Percentiles rank a stretch among this genome's conserved stretches.
These are phyloP conservation scores for Clarkia xantiana DNA, from an alignment of 345 rosid species.

Conservation along the genomic window DNA sequence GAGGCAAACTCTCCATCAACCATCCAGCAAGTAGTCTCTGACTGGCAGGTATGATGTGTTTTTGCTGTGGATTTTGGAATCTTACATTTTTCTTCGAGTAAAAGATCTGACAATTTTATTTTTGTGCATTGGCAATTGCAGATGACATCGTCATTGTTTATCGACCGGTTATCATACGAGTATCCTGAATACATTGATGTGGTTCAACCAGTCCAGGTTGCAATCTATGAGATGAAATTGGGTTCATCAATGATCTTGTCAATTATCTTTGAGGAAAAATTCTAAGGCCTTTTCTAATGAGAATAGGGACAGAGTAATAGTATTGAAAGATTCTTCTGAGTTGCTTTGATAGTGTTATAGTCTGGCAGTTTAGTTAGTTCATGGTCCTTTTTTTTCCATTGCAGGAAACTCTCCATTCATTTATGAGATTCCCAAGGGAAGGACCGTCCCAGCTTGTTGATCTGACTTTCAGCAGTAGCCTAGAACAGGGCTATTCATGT, in stretches of 20 bases:
- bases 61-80: not conserved
- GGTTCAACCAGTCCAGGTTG: conserved; percentile 83
- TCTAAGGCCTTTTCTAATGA: conserved; percentile 28
- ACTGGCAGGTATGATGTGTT: conserved; percentile 64
- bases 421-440: conserved; percentile 74
- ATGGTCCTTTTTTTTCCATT: not conserved
- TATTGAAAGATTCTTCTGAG: conserved; percentile 9
- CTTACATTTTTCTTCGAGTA: not conserved
- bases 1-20: conserved; percentile 32
- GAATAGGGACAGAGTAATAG: conserved; percentile 43
- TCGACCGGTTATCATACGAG: conserved; percentile 44
- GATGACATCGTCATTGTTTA: conserved; percentile 59
- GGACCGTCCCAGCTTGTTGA: conserved; percentile 16
- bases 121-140: conserved; percentile 23
- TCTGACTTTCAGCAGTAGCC: conserved; percentile 14
- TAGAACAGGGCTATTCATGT: conserved; percentile 21
- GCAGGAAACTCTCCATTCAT: conserved; percentile 59
- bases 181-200: conserved; percentile 57
- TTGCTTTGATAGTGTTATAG: conserved; percentile 1
- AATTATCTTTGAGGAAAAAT: conserved; percentile 26
- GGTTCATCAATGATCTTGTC: conserved; percentile 58
- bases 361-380: too few species aligned
- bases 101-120: not conserved
- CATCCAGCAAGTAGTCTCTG: conserved; percentile 38
- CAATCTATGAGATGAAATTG: conserved; percentile 77